Base-by-base conservation (phyloP, 441 rosid genomes). In the Euphorbia schlechtendalii region DNA sequence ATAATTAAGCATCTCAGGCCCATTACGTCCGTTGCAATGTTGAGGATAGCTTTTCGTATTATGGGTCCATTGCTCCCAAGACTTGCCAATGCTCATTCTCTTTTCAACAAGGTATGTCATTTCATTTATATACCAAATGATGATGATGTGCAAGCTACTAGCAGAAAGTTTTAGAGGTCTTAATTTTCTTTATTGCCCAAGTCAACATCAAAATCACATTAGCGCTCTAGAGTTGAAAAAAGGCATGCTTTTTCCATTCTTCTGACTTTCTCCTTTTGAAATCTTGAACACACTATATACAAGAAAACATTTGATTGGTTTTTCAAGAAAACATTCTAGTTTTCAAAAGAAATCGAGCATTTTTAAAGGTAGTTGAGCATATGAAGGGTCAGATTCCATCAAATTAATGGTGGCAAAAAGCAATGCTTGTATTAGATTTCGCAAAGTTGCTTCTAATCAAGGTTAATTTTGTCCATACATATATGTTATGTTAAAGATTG, bases 41-140 rank as follows among this genome's bases (percentile, higher is more conserved):
- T 91, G 78, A 84, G 99, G 83, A 90, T 91, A 69, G 88, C 77
- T 43, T 94, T 91, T 73, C 98, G 98, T 55, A 86, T 94, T 32
- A 89, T 91, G 96, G 90, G 94, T 27, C 96, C 99, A 28, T 74
- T 94, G 80, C 98, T 94, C 56, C 98, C 98, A 20, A 82, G 98
- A 80, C 92, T 94, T 21, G 84, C 89, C 70, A 86, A 83, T 80
- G 89, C 98, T 65, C 99, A 89, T 65, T 70, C 84, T 25, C 92
- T 89, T 71, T 94, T 91, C 76, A 87, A 73, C 74, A 94, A 91
- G 99, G 99, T 94, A 86, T 25, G 34, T 63, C 52, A 48, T 73
- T 55, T 22, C 52, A 25, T 15, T 40, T 59, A 36, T 43, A 30
- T 59, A 63, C 45, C 70, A 56, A 59, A 30, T 27, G 17, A 60